Evolutionary conservation across 1,284 basidiomycete species (phyloP), one percentile per base, ranked within the genome.

Genomic region (Cryptococcus sp.): DNA sequence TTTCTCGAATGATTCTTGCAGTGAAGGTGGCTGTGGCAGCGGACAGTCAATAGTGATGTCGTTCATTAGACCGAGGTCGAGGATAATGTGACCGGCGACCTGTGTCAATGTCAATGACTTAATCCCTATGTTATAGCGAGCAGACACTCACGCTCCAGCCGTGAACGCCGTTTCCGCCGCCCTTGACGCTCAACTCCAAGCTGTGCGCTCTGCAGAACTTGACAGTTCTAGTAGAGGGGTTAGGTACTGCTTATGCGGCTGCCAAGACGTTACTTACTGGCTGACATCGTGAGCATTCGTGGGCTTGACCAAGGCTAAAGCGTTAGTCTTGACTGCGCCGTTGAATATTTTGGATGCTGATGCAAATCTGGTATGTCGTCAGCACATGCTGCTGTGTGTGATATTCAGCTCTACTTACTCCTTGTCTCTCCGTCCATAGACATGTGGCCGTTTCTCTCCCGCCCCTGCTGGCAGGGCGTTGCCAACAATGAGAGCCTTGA

Each of bases 121-220:
- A 38, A 38, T 11, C 16, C n/a, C 16, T 4, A 13, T 4, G 22
- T 20, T 27, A 38, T 10, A 40, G 11, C 13, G 1, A 22, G 52
- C 42, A 17, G 10, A 47, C 20, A 73, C 71, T 56, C 53, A 69
- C 72, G 60, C 89, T 85, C 88, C 90, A 92, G 3, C 92, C 91
- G 11, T 88, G 90, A 3, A 89, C 93, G 7, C 90, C 91, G 72
- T 88, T 93, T 0, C 92, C 91, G 17, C 91, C 91, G 0, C 90
- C 88, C 74, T 90, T 91, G 68, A 92, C 82, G n/a, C 89, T 91
- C 5, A 87, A 84, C n/a, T 87, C 86, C 3, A 93, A 79, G 0
- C 75, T 73, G 68, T 92, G 82, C 53, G 84, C 83, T 19, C 71
- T 74, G 71, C 91, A 93, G 75, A 93, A 90, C 16, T 83, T 67